phyloP scores from a whole-genome alignment of 2,329 filamentous ascomycete genomes.

The Didymella pinodella region DNA sequence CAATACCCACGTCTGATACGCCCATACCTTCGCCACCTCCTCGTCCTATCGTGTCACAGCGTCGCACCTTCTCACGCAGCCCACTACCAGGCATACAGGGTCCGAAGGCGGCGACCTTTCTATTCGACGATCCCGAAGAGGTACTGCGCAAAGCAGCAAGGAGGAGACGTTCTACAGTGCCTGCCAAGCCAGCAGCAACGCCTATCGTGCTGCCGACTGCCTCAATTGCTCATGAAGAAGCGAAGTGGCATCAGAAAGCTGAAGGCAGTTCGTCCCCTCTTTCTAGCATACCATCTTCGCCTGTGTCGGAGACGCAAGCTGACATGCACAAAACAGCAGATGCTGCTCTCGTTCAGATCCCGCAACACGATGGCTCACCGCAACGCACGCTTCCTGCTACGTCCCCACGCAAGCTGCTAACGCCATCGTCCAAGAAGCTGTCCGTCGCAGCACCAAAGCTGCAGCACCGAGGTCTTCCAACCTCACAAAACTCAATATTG shows the following conservation, averaged over 20 bases:
- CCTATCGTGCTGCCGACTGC: background rate
- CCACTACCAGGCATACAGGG: slow-evolving; percentile 27
- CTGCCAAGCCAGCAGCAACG: slow-evolving; percentile 14
- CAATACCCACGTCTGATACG: background rate
- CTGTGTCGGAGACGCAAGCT: slow-evolving; percentile 2
- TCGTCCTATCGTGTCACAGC: background rate
- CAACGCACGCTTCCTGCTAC: slow-evolving; percentile 2
- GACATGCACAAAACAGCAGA: background rate
- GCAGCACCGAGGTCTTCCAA: background rate
- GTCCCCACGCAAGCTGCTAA: background rate
- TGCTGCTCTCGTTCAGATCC: background rate
- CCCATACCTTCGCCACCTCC: background rate
- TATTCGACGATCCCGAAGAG: slow-evolving; percentile 34
- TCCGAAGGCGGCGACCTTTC: slow-evolving; percentile 28
- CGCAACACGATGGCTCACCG: slow-evolving; percentile 22
- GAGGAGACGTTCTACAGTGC: slow-evolving; percentile 18
- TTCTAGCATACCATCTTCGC: slow-evolving; percentile 26
- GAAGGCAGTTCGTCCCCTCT: slow-evolving; percentile 11
- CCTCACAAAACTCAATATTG: slow-evolving; percentile 5
- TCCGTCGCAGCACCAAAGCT: background rate
- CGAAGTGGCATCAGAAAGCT: no score
- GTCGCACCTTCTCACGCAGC: slow-evolving; percentile 11
- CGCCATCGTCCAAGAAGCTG: slow-evolving; percentile 1
- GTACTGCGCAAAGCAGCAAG: slow-evolving; percentile 27
- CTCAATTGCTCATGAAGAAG: background rate